phyloP scores from a whole-genome alignment of 163 green algal species.

The Coccomyxa subellipsoidea region DNA sequence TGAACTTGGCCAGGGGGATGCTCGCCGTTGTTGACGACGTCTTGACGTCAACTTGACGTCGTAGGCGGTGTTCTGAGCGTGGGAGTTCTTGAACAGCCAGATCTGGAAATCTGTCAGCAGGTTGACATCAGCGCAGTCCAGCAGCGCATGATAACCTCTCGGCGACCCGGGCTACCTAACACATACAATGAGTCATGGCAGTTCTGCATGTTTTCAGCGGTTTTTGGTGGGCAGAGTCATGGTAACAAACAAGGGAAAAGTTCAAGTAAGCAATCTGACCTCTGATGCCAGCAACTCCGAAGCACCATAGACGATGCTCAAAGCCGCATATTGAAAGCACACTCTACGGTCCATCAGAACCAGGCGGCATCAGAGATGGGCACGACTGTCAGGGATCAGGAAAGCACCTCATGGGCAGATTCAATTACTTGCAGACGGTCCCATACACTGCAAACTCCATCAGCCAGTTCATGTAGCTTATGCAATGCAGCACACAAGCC shows the following conservation, averaged over 20 bases:
- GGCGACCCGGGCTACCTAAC: not conserved
- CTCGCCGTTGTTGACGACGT: not conserved
- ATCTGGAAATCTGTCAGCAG: not conserved
- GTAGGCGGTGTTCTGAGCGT: constrained; percentile 12
- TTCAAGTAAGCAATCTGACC: too few relatives aligned
- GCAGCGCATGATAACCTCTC: not conserved
- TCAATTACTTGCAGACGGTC: constrained; percentile 9
- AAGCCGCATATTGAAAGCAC: too few relatives aligned
- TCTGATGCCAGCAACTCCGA: too few relatives aligned
- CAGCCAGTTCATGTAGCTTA: constrained; percentile 6
- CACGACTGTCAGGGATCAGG: not conserved
- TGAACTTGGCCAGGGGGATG: not conserved
- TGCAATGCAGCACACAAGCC: not conserved
- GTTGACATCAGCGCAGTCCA: not conserved
- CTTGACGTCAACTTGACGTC: too few relatives aligned
- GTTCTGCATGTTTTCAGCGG: too few relatives aligned
- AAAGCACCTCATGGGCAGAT: not conserved
- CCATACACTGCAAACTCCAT: constrained; percentile 7
- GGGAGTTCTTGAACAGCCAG: not conserved
- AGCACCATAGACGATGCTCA: too few relatives aligned
- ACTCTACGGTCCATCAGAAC: too few relatives aligned
- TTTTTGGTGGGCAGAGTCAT: too few relatives aligned
- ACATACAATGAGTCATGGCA: too few relatives aligned
- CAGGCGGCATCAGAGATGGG: not conserved
- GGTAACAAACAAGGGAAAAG: too few relatives aligned